phyloP scores from a whole-genome alignment of 345 rosid species.

The Boechera divaricarpa region DNA sequence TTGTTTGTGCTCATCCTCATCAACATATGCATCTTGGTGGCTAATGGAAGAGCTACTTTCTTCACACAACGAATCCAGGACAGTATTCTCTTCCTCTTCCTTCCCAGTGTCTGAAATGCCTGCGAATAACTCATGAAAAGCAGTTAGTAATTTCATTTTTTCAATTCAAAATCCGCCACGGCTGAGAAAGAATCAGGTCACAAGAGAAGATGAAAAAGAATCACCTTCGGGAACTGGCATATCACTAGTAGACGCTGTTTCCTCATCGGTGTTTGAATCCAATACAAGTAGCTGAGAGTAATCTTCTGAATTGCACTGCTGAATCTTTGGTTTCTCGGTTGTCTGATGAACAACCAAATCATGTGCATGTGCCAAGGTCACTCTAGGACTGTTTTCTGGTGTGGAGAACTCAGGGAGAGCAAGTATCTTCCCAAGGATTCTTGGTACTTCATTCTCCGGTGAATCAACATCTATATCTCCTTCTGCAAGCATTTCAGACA shows the following conservation, averaged over 20 bases:
- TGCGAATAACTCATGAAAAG: constrained; percentile 37
- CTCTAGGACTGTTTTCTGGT: constrained; percentile 69
- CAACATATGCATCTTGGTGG: constrained; percentile 42
- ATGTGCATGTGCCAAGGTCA: constrained; percentile 15
- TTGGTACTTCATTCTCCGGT: constrained; percentile 58
- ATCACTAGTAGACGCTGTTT: constrained; percentile 36
- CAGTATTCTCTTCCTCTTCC: constrained; percentile 46
- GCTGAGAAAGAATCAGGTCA: constrained; percentile 26
- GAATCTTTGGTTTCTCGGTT: constrained; percentile 35
- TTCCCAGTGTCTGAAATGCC: constrained; percentile 45
- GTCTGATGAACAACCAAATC: constrained; percentile 19
- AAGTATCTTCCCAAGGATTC: constrained; percentile 83
- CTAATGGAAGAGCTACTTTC: constrained; percentile 36
- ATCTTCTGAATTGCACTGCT: constrained; percentile 47
- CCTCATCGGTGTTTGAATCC: constrained; percentile 47
- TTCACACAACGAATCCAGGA: constrained; percentile 42
- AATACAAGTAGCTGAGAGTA: constrained; percentile 30
- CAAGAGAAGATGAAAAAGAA: constrained; percentile 24
- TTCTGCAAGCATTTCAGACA: constrained; percentile 74
- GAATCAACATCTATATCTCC: constrained; percentile 52
- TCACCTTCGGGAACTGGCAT: constrained; percentile 54
- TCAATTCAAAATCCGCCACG: not conserved
- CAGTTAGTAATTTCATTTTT: constrained; percentile 5
- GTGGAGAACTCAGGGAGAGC: constrained; percentile 78
- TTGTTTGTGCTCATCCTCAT: constrained; percentile 32